Base-by-base conservation (phyloP, 129 eudicot species). In the Pseudognaphalium luteoalbum region DNA sequence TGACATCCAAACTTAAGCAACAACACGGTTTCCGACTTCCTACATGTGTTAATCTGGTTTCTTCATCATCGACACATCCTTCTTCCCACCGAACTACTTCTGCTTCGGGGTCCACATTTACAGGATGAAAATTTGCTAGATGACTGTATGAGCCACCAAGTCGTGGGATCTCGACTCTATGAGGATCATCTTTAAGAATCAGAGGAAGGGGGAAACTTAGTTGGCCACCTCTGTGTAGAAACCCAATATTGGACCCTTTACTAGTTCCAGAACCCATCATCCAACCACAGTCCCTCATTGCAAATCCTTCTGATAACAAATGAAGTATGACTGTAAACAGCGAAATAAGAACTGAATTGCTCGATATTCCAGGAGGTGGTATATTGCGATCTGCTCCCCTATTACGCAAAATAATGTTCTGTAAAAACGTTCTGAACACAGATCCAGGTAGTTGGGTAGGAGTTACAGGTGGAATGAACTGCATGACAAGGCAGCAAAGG, bases 11-110 rank as follows among this genome's bases (percentile, higher is more conserved):
- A 86, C 89, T 84, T 66, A 92, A 87, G 82, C 99, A 95, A 74
- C 99, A 95, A 82, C 99, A 91, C 1, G 99, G 99, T 72, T 91
- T 91, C 72, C 73, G 88, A 47, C 77, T 83, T 56, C 89, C 82
- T 50, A 61, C 17, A 79, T 95, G 99, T 34, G 97, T 84, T 51
- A 81, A 86, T 83, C 84, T 87, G 35, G 76, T 85, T 81, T 88
- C 96, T 76, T 83, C 87, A 76, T 88, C 87, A 80, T 91, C 97
- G 87, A 83, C 82, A 57, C 97, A 95, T 47, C 99, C 99, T 89
- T 95, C 99, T 71, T 95, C 97, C 99, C 99, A 95, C 77, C 87
- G 88, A 84, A 95, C 87, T 11, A 91, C 83, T 76, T 95, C 99
- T 63, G 78, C 84, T 73, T 85, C 95, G 44, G 81, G 86, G 61